Conservation (phyloP, 2,329 filamentous ascomycete genomes). For the Pseudogymnoascus pannorum region DNA sequence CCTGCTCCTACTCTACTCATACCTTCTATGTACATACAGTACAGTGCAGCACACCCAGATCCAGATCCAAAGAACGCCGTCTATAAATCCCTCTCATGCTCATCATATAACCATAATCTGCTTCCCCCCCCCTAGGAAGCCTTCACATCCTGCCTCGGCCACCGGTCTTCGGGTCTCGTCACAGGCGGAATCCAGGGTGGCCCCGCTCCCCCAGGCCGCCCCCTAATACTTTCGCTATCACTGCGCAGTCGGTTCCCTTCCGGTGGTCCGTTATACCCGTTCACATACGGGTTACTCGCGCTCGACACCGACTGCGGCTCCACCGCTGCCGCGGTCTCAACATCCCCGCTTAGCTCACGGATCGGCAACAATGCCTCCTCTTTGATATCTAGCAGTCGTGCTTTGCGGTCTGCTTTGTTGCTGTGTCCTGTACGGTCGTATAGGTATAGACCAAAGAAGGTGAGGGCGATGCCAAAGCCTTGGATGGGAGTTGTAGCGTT, state of each 20-base stretch:
- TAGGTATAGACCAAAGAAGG: slow-evolving; percentile 86
- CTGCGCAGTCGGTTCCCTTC: slow-evolving; percentile 11
- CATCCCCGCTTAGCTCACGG: slow-evolving; percentile 9
- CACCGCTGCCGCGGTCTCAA: slow-evolving; percentile 11
- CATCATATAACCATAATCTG: slow-evolving; percentile 7
- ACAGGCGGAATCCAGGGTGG: neutral
- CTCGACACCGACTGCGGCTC: slow-evolving; percentile 12
- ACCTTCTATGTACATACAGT: neutral
- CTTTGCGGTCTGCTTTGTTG: slow-evolving; percentile 78
- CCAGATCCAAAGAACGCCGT: slow-evolving; percentile 7
- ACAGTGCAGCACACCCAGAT: neutral
- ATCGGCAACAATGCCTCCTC: slow-evolving; percentile 25
- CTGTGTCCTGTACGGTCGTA: slow-evolving; percentile 90
- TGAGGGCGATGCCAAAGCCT: slow-evolving; percentile 76
- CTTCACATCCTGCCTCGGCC: slow-evolving; percentile 1
- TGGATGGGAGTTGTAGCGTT: slow-evolving; percentile 80
- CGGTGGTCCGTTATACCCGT: slow-evolving; percentile 12
- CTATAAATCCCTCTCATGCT: slow-evolving; percentile 4
- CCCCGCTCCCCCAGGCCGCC: neutral
- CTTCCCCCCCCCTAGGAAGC: neutral
- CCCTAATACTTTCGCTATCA: slow-evolving; percentile 10
- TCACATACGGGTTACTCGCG: slow-evolving; percentile 15
- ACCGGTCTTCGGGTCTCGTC: neutral
- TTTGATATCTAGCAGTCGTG: slow-evolving; percentile 53
- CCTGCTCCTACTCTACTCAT: neutral